These are phyloP conservation scores for Starmera caribaea DNA, from an alignment of 805 yeast genomes.

Conservation along the genomic window DNA sequence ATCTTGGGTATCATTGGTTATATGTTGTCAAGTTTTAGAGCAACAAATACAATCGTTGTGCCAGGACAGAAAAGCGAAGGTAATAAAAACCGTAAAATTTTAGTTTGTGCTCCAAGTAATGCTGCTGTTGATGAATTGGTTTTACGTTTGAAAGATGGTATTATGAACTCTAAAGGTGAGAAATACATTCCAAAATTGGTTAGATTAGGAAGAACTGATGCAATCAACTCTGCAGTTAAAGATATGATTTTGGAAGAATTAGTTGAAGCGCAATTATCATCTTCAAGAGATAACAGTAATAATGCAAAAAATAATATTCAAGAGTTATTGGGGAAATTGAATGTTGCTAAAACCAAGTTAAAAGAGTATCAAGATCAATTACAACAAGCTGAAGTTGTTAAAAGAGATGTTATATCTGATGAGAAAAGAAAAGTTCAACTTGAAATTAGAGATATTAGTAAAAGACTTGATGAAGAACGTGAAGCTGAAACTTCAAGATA, in stretches of 20 bases:
- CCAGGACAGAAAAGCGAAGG: conserved; percentile 16
- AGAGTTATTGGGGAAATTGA: conserved; percentile 39
- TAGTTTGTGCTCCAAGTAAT: conserved; percentile 96
- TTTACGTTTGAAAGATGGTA: conserved; percentile 68
- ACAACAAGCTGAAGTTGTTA: conserved; percentile 15
- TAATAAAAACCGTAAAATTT: conserved; percentile 41
- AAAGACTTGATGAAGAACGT: conserved; percentile 67
- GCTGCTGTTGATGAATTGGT: conserved; percentile 98
- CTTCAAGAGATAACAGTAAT: not conserved
- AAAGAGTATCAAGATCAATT: conserved; percentile 6
- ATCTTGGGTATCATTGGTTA: conserved; percentile 87
- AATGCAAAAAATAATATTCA: conserved; percentile 28
- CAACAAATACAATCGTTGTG: conserved; percentile 21
- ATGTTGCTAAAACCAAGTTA: conserved; percentile 6
- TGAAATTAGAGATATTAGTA: conserved; percentile 59
- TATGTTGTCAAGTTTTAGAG: conserved; percentile 35
- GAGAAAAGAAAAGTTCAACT: conserved; percentile 48
- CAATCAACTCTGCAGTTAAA: conserved; percentile 70
- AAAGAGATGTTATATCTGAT: conserved; percentile 24
- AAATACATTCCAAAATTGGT: conserved; percentile 58
- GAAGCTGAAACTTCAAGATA: conserved; percentile 59
- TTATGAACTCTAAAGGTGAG: conserved; percentile 44
- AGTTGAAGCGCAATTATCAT: conserved; percentile 41
- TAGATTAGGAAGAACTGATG: conserved; percentile 85
- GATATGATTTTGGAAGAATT: conserved; percentile 80